Conservation (phyloP, 345 rosid genomes). For the Barbarea vulgaris region DNA sequence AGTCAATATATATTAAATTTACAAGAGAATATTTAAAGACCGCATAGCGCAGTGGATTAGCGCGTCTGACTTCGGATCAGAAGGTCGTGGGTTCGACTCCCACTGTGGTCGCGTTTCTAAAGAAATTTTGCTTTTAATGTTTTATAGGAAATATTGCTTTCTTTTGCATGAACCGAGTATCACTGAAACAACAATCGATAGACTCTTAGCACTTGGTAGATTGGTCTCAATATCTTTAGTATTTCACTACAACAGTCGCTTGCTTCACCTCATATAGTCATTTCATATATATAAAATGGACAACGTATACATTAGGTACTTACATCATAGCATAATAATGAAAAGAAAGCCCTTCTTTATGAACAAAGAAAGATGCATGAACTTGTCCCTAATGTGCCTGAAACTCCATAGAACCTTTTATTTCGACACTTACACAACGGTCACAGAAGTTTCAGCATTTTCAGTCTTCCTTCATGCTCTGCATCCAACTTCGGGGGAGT, state of each 20-base stretch:
- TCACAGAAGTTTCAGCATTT: constrained; percentile 80
- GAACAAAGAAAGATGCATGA: not conserved
- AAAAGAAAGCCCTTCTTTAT: not conserved
- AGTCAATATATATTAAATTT: fast-evolving
- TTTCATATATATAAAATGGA: not conserved
- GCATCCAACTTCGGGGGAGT: constrained; percentile 78
- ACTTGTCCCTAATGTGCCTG: not conserved
- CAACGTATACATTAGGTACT: constrained; percentile 1
- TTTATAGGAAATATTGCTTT: not conserved
- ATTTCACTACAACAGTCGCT: not conserved
- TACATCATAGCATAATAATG: not conserved
- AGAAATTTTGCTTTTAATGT: not conserved
- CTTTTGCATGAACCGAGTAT: not conserved
- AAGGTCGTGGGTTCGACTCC: constrained; percentile 97
- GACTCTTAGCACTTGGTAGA: not conserved
- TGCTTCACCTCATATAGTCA: constrained; percentile 29
- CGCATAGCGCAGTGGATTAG: constrained; percentile 99
- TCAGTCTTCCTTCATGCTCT: constrained; percentile 73
- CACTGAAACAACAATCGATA: not conserved
- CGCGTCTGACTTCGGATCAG: constrained; percentile 99
- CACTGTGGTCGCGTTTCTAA: constrained; percentile 37
- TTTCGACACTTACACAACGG: constrained; percentile 10
- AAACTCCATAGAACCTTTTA: constrained; percentile 22
- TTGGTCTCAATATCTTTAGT: not conserved
- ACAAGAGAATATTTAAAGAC: not conserved